Evolutionary conservation across 345 rosid species (phyloP), one percentile per base, ranked within the genome.

Genomic region (Passiflora organensis): DNA sequence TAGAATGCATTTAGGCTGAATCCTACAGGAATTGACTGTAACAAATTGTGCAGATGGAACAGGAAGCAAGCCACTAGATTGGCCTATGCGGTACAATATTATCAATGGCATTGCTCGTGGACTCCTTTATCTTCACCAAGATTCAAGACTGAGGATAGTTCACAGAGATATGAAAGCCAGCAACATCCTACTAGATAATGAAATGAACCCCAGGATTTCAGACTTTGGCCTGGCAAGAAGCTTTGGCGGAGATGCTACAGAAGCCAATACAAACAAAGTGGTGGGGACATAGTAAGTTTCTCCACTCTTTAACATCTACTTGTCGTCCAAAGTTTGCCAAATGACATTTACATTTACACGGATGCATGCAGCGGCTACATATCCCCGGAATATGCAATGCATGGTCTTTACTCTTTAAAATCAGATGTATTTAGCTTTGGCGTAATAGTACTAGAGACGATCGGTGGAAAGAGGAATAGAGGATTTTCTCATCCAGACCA

Each of bases 131-230:
- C 71, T 67, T 19, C 71, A 67, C 16, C 42, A 53, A 37, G 71
- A 67, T 43, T 67, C 65, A 9, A 18, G 59, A 4, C 46, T 59
- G 13, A 39, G 44, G 32, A 54, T 66, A 21, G 53, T 59, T 18
- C 71, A 67, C 32, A 60, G 66, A n/a, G 72, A 67, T 20, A 57
- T 67, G 1, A 67, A 67, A 48, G 72, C 48, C 2, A 61, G 66
- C 14, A 67, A 67, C 15, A n/a, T 67, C 38, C 6, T 67, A 32
- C 21, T 67, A 14, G 72, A 67, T 19, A 14, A 2, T 1, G 52
- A 60, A 16, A 67, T 67, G 72, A 67, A 67, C 32, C 53, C 72
- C 1, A 67, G 60, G 38, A 56, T 67, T 22, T 55, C 72, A 41
- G 72, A 67, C 23, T 56, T 56, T 43, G 60, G 60, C 23, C 47